Base-by-base conservation (phyloP, 202 grass and related monocot genomes). In the Schoenoplectus tabernaemontani region DNA sequence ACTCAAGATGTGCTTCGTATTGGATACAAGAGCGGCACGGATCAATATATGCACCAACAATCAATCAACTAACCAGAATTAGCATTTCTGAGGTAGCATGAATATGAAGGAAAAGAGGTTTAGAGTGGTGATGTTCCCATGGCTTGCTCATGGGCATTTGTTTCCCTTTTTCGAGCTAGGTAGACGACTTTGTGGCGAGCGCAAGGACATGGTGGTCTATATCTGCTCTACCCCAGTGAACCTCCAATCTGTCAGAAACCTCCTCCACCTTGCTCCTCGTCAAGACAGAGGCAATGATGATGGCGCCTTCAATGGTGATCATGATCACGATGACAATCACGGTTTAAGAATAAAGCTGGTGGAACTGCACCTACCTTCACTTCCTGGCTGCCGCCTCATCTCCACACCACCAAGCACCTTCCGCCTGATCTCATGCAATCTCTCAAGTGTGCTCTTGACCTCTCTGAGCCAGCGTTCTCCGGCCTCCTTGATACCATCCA, bases 321-420 rank as follows among this genome's bases (percentile, higher is more conserved):
- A 34, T 13, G 34, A 43, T 64, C 15, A 65, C 28, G 19, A 57
- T 9, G 17, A 38, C 7, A n/a, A 22, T 48, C 22, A 46, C 10
- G 11, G 42, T 28, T 26, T 23, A 70, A 42, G 16, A n/a, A 78
- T 96, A 65, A 51, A 28, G 5, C 50, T 91, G 66, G 88, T 91
- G 7, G 85, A 89, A 77, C 66, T 97, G 82, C 85, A 79, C 77
- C 93, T 97, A 1, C 90, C 88, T 0, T 11, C 66, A 5, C 47
- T 88, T 5, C 85, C 81, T 0, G 87, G 26, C 43, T 97, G 0
- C 88, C 88, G 0, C 81, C 88, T 19, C 36, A 67, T 22, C 85
- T 91, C 42, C 93, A 97, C 83, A 91, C 93, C 73, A 91, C 93
- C 36, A 93, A 89, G 64, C 75, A 85, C 85, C 93, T 97, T 0